Base-by-base conservation (phyloP, 768 basidiomycete genomes). In the Psilocybe sp. region DNA sequence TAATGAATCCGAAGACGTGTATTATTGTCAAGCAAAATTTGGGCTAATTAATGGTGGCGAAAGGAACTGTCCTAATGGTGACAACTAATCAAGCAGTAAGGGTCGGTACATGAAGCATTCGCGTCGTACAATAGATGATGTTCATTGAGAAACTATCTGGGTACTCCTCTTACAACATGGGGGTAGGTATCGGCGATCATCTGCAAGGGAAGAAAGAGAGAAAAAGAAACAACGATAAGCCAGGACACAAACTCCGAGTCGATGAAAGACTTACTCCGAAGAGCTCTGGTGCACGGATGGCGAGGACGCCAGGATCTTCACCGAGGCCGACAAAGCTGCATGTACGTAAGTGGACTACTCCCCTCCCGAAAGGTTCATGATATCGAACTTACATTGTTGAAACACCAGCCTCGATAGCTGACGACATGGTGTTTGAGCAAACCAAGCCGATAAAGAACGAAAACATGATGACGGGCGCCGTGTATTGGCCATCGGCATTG, bases 381-480 rank as follows among this genome's bases (percentile, higher is more conserved):
- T 13, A 33, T 5, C 33, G 37, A 15, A 50, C 79, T 54, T 64
- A 89, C 82, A 92, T 91, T 1, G 90, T 92, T 2, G 89, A 92
- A 1, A 93, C 90, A 44, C 90, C 92, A 12, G 89, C 89, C 61
- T 92, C 89, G 56, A 91, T 82, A 3, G 86, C 82, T 11, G 85
- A 84, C 2, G 81, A 80, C 52, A 89, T 69, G 5, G 87, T 88
- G 52, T 69, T 68, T 88, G 85, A 81, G 69, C 85, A 86, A 55
- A 78, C 77, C 41, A 86, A 61, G 3, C 89, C 90, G 50, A 92
- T 92, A 44, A 92, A 63, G 72, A 92, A 93, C 1, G 89, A 78
- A 67, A 89, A 92, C 16, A 92, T 64, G 14, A 93, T 62, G 35
- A 93, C 74, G 7, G 86, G 84, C 5, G 87, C 84, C 1, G 89